phyloP scores from a whole-genome alignment of 2,329 filamentous ascomycete genomes.

The Diaporthe ampelina region DNA sequence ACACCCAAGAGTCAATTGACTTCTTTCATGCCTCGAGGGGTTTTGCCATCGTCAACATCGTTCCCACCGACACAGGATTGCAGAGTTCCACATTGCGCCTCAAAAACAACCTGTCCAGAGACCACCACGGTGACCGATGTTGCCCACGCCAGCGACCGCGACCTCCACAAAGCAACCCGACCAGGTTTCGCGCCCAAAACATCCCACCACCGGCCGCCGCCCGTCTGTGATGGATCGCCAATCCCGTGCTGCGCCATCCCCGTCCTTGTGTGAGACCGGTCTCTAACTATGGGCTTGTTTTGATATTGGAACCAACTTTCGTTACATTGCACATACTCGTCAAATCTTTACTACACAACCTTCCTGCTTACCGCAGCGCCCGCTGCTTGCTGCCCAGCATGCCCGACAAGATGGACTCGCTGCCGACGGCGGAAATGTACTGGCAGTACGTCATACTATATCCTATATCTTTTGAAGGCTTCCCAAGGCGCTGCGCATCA shows the following conservation, averaged over 20 bases:
- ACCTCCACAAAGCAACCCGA: constrained; percentile 29
- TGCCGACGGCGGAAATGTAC: constrained; percentile 35
- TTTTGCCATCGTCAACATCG: constrained; percentile 15
- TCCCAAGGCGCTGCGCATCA: neutral
- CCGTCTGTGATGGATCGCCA: constrained; percentile 52
- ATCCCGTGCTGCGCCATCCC: constrained; percentile 45
- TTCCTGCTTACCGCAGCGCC: constrained; percentile 39
- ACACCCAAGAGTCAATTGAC: constrained; percentile 32
- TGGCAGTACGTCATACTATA: constrained; percentile 39
- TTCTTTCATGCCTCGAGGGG: constrained; percentile 12
- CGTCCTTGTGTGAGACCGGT: constrained; percentile 49
- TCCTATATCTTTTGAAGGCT: neutral
- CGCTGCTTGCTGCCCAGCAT: constrained; percentile 30
- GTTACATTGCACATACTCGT: constrained; percentile 33
- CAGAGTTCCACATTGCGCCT: constrained; percentile 19
- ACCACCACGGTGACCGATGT: constrained; percentile 38
- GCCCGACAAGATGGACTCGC: constrained; percentile 35
- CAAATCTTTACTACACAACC: neutral
- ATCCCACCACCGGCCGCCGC: constrained; percentile 38
- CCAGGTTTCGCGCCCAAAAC: constrained; percentile 38
- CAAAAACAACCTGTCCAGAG: neutral
- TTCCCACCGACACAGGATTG: constrained; percentile 20
- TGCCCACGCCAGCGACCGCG: constrained; percentile 30
- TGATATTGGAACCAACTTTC: constrained; percentile 26
- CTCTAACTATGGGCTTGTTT: constrained; percentile 46